Evolutionary conservation across 2,329 filamentous ascomycete genomes (phyloP).

Genomic region (Ophiobolus disseminans): DNA sequence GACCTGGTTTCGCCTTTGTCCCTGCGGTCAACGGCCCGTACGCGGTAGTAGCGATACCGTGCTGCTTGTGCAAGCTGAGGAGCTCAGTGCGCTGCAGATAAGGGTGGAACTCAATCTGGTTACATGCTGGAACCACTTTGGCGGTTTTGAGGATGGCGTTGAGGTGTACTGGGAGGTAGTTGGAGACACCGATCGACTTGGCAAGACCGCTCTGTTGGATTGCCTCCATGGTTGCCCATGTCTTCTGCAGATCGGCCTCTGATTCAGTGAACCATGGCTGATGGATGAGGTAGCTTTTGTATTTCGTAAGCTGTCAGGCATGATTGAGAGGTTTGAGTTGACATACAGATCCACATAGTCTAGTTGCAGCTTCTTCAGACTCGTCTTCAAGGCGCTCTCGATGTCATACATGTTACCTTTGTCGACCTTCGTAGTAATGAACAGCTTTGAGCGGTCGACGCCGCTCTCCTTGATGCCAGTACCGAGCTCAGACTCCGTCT

Average conservation of each 20-base stretch:
- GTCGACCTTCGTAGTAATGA: constrained; percentile 64
- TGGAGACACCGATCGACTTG: constrained; percentile 69
- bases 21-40: constrained; percentile 59
- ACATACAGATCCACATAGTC: constrained; percentile 68
- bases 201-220: constrained; percentile 64
- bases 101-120: constrained; percentile 74
- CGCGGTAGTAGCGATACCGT: constrained; percentile 57
- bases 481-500: constrained; percentile 59
- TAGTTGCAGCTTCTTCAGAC: constrained; percentile 65
- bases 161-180: constrained; percentile 62
- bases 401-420: constrained; percentile 61
- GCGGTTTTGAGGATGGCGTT: constrained; percentile 61
- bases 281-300: constrained; percentile 68
- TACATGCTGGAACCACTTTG: constrained; percentile 65
- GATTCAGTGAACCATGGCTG: constrained; percentile 64
- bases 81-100: constrained; percentile 69
- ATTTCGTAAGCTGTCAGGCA: constrained; percentile 5
- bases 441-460: constrained; percentile 56
- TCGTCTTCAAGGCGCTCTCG: constrained; percentile 60
- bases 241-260: constrained; percentile 61
- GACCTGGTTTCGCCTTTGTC: constrained; percentile 63
- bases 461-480: constrained; percentile 55
- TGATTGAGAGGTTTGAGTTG: neutral
- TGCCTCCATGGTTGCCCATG: constrained; percentile 67
- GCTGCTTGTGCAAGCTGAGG: constrained; percentile 59